Evolutionary conservation across 805 yeast species (phyloP), one percentile per base, ranked within the genome.

Genomic region (Yamadazyma akitaensis): DNA sequence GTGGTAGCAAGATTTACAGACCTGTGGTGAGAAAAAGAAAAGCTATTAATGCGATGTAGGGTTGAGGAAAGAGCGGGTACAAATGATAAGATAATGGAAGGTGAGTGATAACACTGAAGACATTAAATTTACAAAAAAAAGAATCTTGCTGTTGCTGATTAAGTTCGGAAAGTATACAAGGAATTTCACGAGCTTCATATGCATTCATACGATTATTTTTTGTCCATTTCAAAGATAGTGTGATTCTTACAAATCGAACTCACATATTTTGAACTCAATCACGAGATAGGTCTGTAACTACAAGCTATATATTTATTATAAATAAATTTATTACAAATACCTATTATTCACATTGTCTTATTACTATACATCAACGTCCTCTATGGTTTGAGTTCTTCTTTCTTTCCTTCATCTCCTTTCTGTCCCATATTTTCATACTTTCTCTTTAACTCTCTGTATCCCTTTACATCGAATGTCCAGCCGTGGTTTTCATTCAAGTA

Each of bases 401-500:
- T 13, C 10, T 13, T 28, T 28, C 32, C n/a, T 28, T 28, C 32
- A 12, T 34, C 19, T 19, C 19, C 41, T 19, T 38, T 13, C 32
- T 28, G 32, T 13, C n/a, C 32, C n/a, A 13, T 28, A 13, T 11
- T 44, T 13, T 46, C 44, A 43, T 50, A 59, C 53, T 62, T 64
- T 42, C 58, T 46, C 48, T 61, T 63, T 46, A 67, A 55, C 49
- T 60, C 40, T 33, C 59, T 56, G 51, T 60, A 68, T 35, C 57
- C 55, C 32, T 58, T 54, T 41, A 51, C 43, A 49, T 67, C 63
- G 45, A 71, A 67, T 17, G 42, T 54, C 76, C 76, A 71, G 18
- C 65, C 55, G 40, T 59, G 48, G 44, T 55, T 33, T 40, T 51
- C 51, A 37, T 51, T 56, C 37, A 51, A 35, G 13, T 49, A 54